Evolutionary conservation across 345 rosid genomes (phyloP).

Genomic region (Carallia pectinifolia): DNA sequence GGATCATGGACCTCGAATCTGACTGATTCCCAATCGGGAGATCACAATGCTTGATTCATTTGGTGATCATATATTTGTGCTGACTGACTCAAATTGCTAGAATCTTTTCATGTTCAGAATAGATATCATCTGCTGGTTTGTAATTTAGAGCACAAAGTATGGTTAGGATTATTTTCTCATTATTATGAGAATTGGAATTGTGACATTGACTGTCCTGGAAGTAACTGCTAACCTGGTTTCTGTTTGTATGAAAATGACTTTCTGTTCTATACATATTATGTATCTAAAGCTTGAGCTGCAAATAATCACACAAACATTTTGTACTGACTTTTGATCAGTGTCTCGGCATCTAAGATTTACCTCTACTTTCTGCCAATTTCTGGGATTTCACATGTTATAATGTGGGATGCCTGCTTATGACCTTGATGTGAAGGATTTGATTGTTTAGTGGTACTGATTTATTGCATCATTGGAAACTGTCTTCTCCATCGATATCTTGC

Average conservation of each 20-base stretch:
- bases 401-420: not conserved
- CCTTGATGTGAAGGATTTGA: not conserved
- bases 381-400: not conserved
- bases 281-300: slow-evolving; percentile 3
- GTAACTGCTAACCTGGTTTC: not conserved
- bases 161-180: no score
- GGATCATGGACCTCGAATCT: no score
- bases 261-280: not conserved
- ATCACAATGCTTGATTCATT: no score
- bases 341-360: not conserved
- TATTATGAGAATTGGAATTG: not conserved
- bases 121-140: no score
- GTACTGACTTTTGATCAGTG: not conserved
- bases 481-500: not conserved
- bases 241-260: not conserved
- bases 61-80: no score
- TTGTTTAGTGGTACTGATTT: slow-evolving; percentile 1
- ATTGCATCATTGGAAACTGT: not conserved
- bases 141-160: no score
- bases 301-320: not conserved
- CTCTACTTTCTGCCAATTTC: not conserved
- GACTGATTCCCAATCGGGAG: no score
- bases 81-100: no score
- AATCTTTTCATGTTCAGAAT: no score
- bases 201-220: not conserved